Conservation (phyloP, 23 red algal species). For the Gracilaria vermiculophylla region DNA sequence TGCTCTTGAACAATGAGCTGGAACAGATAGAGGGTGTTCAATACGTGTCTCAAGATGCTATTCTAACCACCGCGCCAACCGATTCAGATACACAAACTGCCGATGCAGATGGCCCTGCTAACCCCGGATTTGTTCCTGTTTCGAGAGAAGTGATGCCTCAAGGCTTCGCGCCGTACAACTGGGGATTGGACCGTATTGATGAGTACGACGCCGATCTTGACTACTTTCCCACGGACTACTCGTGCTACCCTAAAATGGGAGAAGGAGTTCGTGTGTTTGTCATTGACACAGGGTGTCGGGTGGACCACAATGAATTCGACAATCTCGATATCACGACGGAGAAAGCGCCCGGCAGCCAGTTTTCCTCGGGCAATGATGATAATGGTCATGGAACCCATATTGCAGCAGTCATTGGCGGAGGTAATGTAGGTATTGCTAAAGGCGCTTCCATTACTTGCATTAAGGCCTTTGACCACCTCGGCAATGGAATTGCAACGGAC, state of each 20-base stretch:
- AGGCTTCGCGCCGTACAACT: constrained; percentile 43
- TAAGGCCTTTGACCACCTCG: constrained; percentile 26
- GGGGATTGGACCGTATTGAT: constrained; percentile 67
- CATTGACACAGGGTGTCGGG: constrained; percentile 53
- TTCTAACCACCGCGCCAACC: constrained; percentile 28
- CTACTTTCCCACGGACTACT: neutral
- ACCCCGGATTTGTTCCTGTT: constrained; percentile 15
- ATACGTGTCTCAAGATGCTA: constrained; percentile 5
- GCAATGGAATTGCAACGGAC: constrained; percentile 44
- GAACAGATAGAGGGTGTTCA: constrained; percentile 17
- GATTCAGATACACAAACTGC: neutral
- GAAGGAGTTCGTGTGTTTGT: constrained; percentile 52
- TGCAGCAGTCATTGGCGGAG: constrained; percentile 24
- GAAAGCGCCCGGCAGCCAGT: constrained; percentile 48
- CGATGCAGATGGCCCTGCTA: neutral
- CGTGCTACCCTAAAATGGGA: constrained; percentile 59
- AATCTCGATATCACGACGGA: constrained; percentile 21
- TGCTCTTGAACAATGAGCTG: constrained; percentile 17
- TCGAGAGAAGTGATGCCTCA: neutral
- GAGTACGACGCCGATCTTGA: constrained; percentile 28
- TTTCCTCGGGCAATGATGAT: constrained; percentile 23
- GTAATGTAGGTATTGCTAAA: constrained; percentile 39
- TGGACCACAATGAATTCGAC: constrained; percentile 43
- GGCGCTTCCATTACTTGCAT: constrained; percentile 43
- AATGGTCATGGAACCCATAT: constrained; percentile 66